Percentiles rank a stretch among this genome's conserved stretches.
phyloP scores from a whole-genome alignment of 371 early-diverging fungal species.

The Mucor racemosus region DNA sequence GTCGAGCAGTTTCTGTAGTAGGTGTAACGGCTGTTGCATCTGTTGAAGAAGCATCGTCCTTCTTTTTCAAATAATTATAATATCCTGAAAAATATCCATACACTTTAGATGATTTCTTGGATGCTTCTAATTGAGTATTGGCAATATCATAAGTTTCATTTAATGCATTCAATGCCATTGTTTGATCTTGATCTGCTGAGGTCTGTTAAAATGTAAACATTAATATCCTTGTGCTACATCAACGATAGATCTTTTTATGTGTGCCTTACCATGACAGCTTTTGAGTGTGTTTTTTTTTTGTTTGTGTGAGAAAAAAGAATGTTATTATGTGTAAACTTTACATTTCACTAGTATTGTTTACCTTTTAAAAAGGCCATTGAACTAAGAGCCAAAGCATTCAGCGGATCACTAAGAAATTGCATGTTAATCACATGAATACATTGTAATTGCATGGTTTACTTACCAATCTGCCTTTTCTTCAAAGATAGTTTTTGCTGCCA shows the following conservation, averaged over 20 bases:
- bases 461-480: slow-evolving; percentile 30
- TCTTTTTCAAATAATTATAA: slow-evolving; percentile 29
- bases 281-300: background rate
- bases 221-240: background rate
- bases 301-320: slow-evolving; percentile 26
- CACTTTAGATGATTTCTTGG: slow-evolving; percentile 33
- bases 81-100: slow-evolving; percentile 39
- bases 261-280: slow-evolving; percentile 30
- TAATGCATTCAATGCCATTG: slow-evolving; percentile 46
- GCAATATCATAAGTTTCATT: slow-evolving; percentile 47
- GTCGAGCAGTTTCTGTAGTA: background rate
- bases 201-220: slow-evolving; percentile 32
- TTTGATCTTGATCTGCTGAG: slow-evolving; percentile 54
- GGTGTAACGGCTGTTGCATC: background rate
- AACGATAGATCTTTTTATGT: background rate
- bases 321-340: background rate
- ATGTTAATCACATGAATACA: background rate
- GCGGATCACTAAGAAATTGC: slow-evolving; percentile 32
- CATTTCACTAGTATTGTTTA: slow-evolving; percentile 22
- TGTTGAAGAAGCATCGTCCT: background rate
- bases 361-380: slow-evolving; percentile 47
- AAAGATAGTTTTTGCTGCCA: slow-evolving; percentile 36
- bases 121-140: slow-evolving; percentile 43
- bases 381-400: slow-evolving; percentile 50
- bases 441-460: background rate